Base-by-base conservation (phyloP, 208 protist genomes). In the Crithidia acanthocephali region DNA sequence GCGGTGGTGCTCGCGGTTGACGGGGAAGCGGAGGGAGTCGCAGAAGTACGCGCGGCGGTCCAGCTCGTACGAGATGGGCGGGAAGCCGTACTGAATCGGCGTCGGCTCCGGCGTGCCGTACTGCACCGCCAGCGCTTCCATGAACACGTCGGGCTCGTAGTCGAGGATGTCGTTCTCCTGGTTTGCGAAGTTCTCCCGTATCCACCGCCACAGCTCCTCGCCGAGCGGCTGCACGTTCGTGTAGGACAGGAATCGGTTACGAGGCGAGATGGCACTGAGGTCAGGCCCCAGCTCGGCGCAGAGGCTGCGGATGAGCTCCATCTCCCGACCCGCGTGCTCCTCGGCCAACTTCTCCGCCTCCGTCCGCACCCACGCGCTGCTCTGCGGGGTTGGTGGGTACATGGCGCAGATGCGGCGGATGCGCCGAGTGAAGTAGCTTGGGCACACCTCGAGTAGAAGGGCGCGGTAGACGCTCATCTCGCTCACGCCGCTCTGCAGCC, bases 261-360 rank as follows among this genome's bases (percentile, higher is more conserved):
- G 80, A 25, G 85, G 73, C 30, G 79, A 85, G 45, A 86, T 79
- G 45, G 60, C 81, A 61, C 75, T 71, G 57, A 79, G 74, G 68
- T 91, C 83, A 2, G 90, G 87, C 13, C 87, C 90, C 20, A 92
- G 60, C 68, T 92, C 86, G 3, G 81, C 57, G 40, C 68, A 74
- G 30, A 87, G 71, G 30, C 70, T 72, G 22, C 87, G 84, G 9
- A 95, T 84, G 9, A 95, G 72, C 63, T 87, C 78, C 57, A 87
- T 72, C 73, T 90, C 85, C 13, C 69, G 48, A 15, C 63, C 72
- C 2, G 59, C 50, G 77, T 83, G 65, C 40, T 84, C 63, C 32
- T 33, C 59, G 8, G 80, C 57, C 16, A 93, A 71, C 23, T 56
- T 56, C 33, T 80, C 76, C 11, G 69, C 69, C 16, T 69, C 47